Base-by-base conservation (phyloP, 2,329 filamentous ascomycete genomes). In the Sporothrix phasma region DNA sequence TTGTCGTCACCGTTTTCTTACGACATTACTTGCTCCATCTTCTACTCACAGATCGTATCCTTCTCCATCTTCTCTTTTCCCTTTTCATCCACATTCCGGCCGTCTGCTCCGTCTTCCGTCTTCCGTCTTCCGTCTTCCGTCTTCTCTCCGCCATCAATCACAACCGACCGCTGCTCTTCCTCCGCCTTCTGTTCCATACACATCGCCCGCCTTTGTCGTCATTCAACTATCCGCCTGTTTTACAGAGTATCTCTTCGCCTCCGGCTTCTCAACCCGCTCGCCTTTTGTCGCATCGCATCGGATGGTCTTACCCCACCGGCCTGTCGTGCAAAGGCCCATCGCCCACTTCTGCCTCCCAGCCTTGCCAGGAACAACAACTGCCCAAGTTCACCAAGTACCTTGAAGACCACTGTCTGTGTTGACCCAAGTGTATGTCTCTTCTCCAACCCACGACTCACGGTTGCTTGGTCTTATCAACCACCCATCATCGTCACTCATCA, bases 81-180 rank as follows among this genome's bases (percentile, higher is more conserved):
- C 17, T 53, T 43, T 34, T 43, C 62, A 66, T 61, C 65, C 65
- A 61, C 62, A 54, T 63, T 61, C 45, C n/a, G 19, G 41, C 41
- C 41, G 41, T 24, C 22, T n/a, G n/a, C 10, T 46, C n/a, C 45
- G 19, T 24, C 47, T 34, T 29, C 11, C 13, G 31, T 59, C 60
- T 46, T 39, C 41, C 41, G 41, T 24, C 22, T n/a, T n/a, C n/a
- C n/a, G n/a, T n/a, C n/a, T n/a, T n/a, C n/a, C n/a, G n/a, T n/a
- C n/a, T 49, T 45, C 41, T n/a, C 41, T 45, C n/a, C 39, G 29
- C 26, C 19, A 19, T 66, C 61, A n/a, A n/a, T n/a, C n/a, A n/a
- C n/a, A n/a, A n/a, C n/a, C 15, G 60, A 49, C 26, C 46, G 5
- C 5, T 7, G 13, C 29, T 56, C 61, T 60, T 54, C 61, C 61